Conservation (phyloP, 306 rosid genomes). For the Macrotyloma uniflorum region DNA sequence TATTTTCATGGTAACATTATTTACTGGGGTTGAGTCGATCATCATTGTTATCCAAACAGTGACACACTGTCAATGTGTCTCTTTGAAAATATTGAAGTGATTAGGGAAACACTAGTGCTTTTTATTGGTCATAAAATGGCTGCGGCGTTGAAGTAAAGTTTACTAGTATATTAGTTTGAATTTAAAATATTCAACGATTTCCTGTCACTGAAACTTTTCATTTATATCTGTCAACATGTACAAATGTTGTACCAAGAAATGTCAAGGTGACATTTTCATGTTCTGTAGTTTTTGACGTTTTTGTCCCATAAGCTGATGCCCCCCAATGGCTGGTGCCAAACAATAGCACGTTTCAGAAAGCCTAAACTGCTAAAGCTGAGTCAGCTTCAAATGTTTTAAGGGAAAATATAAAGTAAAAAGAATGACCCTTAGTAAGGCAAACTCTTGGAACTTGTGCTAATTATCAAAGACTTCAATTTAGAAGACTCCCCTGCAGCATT, state of each 20-base stretch:
- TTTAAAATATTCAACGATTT: constrained; percentile 1
- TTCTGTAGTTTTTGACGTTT: neutral
- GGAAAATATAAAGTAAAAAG: constrained; percentile 7
- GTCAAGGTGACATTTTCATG: constrained; percentile 19
- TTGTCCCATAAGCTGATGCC: neutral
- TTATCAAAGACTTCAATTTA: constrained; percentile 65
- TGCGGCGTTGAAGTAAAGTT: neutral
- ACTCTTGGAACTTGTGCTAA: constrained; percentile 95
- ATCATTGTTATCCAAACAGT: too few species aligned
- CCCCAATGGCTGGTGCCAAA: neutral
- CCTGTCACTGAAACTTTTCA: neutral
- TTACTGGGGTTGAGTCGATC: too few species aligned
- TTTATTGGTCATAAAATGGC: neutral
- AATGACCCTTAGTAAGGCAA: constrained; percentile 61
- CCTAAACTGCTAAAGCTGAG: constrained; percentile 1
- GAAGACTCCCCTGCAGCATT: constrained; percentile 60
- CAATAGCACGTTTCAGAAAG: constrained; percentile 4
- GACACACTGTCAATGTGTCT: neutral
- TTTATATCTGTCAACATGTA: constrained; percentile 28
- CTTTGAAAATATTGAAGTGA: neutral
- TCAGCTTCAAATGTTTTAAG: neutral
- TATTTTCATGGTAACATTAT: too few species aligned
- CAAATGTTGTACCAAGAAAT: constrained; percentile 30
- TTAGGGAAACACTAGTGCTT: neutral
- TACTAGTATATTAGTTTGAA: neutral